phyloP scores from a whole-genome alignment of 2,329 filamentous ascomycete species.

The Aureobasidium sp. region DNA sequence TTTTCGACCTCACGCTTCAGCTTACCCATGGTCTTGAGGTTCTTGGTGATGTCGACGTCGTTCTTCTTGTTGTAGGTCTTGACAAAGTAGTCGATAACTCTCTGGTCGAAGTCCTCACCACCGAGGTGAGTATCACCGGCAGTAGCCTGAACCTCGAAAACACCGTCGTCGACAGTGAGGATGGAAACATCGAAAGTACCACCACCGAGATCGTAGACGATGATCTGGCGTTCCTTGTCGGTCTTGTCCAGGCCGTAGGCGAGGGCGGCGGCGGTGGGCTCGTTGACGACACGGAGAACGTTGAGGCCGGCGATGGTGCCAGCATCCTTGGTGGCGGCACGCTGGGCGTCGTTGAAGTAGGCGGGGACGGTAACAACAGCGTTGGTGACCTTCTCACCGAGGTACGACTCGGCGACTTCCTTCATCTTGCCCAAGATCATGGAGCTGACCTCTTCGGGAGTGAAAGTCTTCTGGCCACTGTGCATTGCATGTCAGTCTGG shows the following conservation, averaged over 20 bases:
- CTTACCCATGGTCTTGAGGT: slow-evolving; percentile 97
- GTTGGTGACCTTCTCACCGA: slow-evolving; percentile 77
- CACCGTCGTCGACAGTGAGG: slow-evolving; percentile 62
- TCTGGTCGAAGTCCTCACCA: slow-evolving; percentile 98
- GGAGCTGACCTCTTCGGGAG: slow-evolving; percentile 72
- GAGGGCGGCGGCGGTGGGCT: slow-evolving; percentile 90
- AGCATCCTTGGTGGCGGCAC: slow-evolving; percentile 94
- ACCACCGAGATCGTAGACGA: slow-evolving; percentile 90
- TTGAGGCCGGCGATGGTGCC: slow-evolving; percentile 88
- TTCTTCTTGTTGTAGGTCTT: slow-evolving; percentile 99
- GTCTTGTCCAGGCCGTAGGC: slow-evolving; percentile 90
- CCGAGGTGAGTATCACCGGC: slow-evolving; percentile 95
- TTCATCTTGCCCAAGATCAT: slow-evolving; percentile 83
- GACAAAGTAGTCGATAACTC: slow-evolving; percentile 91
- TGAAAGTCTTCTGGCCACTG: slow-evolving; percentile 60
- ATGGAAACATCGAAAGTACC: slow-evolving; percentile 94
- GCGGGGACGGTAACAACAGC: slow-evolving; percentile 90
- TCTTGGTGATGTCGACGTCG: slow-evolving; percentile 83
- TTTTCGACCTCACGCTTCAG: slow-evolving; percentile 99
- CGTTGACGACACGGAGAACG: slow-evolving; percentile 93
- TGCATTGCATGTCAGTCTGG: slow-evolving; percentile 15
- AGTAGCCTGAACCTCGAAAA: slow-evolving; percentile 90
- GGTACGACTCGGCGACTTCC: slow-evolving; percentile 70
- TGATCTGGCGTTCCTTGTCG: slow-evolving; percentile 76
- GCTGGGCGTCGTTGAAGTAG: slow-evolving; percentile 98